Evolutionary conservation across 371 early-diverging fungal genomes (phyloP).

Genomic region (Lichtheimia ornata): DNA sequence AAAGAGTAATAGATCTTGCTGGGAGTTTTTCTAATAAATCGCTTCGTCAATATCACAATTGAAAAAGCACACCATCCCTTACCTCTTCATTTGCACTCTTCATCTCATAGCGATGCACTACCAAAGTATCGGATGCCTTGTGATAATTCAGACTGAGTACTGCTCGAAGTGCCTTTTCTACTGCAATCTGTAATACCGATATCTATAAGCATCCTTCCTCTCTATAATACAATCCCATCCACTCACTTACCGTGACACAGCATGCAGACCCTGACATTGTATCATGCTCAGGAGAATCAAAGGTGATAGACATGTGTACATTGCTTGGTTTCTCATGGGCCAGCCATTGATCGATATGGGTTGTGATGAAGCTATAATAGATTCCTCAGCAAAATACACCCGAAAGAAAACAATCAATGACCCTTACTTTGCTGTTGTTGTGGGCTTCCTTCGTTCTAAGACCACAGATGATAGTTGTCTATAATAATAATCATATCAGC

Average conservation of each 20-base stretch:
- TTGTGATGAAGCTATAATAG: slow-evolving; percentile 29
- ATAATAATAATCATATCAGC: not conserved
- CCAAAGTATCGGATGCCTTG: slow-evolving; percentile 24
- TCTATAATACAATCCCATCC: no score
- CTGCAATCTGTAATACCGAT: slow-evolving; percentile 19
- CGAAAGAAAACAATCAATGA: not conserved
- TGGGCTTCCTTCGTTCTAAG: slow-evolving; percentile 3
- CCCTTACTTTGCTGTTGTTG: slow-evolving; percentile 8
- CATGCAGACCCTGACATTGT: slow-evolving; percentile 39
- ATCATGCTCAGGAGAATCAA: slow-evolving; percentile 21
- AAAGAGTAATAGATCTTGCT: slow-evolving; percentile 31
- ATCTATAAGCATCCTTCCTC: not conserved
- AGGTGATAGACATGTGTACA: slow-evolving; percentile 16
- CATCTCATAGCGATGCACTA: slow-evolving; percentile 41
- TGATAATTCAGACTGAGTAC: slow-evolving; percentile 36
- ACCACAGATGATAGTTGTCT: slow-evolving; percentile 20
- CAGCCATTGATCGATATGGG: slow-evolving; percentile 31
- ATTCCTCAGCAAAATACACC: not conserved
- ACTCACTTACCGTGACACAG: slow-evolving; percentile 26
- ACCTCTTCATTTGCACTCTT: slow-evolving; percentile 43
- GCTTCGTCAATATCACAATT: not conserved
- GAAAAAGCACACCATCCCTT: not conserved
- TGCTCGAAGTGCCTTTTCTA: slow-evolving; percentile 32
- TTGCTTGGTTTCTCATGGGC: slow-evolving; percentile 25
- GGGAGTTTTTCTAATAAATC: slow-evolving; percentile 22